Percentiles rank a stretch among this genome's conserved stretches.
Evolutionary conservation across 2,329 filamentous ascomycete genomes (phyloP).

Genomic region (Ophioceras dolichostomum): DNA sequence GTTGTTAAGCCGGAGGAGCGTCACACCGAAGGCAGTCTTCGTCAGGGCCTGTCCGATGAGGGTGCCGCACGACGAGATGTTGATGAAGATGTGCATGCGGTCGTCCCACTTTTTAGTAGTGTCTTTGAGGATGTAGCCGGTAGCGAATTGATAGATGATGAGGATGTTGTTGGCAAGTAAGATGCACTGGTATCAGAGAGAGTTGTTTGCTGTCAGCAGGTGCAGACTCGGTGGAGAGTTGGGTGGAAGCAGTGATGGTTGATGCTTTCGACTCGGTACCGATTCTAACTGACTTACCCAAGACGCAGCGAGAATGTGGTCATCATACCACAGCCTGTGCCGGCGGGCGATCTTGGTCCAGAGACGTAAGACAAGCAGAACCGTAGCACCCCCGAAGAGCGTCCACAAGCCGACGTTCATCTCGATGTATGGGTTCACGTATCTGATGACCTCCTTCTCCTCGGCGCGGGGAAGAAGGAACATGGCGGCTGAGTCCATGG

Average conservation of each 20-base stretch:
- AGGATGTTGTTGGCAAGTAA: conserved; percentile 31
- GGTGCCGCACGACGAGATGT: conserved; percentile 23
- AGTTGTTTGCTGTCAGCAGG: no score
- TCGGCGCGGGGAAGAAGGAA: conserved; percentile 10
- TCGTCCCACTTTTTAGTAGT: conserved; percentile 31
- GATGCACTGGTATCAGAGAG: no score
- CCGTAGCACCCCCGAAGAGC: conserved; percentile 17
- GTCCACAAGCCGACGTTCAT: conserved; percentile 21
- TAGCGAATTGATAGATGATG: conserved; percentile 32
- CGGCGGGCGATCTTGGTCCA: conserved; percentile 22
- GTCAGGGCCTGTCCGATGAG: conserved; percentile 21
- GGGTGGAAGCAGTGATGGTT: no score
- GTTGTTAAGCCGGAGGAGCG: conserved; percentile 24
- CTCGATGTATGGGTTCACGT: conserved; percentile 16
- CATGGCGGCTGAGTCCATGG: background rate
- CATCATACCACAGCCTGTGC: conserved; percentile 25
- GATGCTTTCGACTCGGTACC: no score
- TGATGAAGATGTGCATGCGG: conserved; percentile 40
- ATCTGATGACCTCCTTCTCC: conserved; percentile 11
- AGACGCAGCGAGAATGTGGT: conserved; percentile 21
- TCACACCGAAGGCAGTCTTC: conserved; percentile 24
- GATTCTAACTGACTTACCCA: conserved; percentile 25
- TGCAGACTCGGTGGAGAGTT: no score
- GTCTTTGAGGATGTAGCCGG: conserved; percentile 28
- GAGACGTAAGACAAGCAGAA: conserved; percentile 17